Percentiles rank a stretch among this genome's conserved stretches.
These are phyloP conservation scores for Skeletonema marinoi DNA, from an alignment of 108 stramenopile species.

Conservation along the genomic window DNA sequence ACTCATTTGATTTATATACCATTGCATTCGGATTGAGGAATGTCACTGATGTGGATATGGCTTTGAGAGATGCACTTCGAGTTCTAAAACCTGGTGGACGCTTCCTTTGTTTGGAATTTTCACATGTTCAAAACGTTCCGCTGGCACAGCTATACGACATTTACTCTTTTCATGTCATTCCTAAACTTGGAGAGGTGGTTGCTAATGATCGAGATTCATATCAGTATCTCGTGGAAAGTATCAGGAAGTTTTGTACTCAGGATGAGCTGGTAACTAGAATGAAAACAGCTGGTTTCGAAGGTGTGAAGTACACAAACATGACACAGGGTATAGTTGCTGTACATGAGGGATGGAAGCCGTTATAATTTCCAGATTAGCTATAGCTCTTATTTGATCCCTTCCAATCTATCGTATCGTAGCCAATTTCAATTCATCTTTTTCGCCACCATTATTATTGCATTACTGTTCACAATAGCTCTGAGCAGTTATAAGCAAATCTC, in stretches of 20 bases:
- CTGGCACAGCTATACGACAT: constrained; percentile 83
- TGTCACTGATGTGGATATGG: constrained; percentile 94
- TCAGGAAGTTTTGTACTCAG: constrained; percentile 94
- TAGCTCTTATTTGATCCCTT: neutral
- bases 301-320: constrained; percentile 81
- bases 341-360: constrained; percentile 87
- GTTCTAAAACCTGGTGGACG: constrained; percentile 97
- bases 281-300: constrained; percentile 79
- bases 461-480: neutral
- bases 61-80: constrained; percentile 80
- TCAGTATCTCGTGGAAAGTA: constrained; percentile 99
- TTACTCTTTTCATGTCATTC: constrained; percentile 96
- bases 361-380: constrained; percentile 1
- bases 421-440: neutral
- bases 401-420: neutral
- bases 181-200: constrained; percentile 87
- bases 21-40: constrained; percentile 98
- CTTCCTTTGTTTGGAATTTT: constrained; percentile 97
- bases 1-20: constrained; percentile 96
- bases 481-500: neutral
- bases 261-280: constrained; percentile 84
- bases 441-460: neutral
- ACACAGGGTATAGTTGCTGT: constrained; percentile 95
- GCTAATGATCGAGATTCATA: constrained; percentile 95
- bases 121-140: constrained; percentile 74